Conservation (phyloP, 2,329 filamentous ascomycete genomes). For the Pseudocercospora vitis region DNA sequence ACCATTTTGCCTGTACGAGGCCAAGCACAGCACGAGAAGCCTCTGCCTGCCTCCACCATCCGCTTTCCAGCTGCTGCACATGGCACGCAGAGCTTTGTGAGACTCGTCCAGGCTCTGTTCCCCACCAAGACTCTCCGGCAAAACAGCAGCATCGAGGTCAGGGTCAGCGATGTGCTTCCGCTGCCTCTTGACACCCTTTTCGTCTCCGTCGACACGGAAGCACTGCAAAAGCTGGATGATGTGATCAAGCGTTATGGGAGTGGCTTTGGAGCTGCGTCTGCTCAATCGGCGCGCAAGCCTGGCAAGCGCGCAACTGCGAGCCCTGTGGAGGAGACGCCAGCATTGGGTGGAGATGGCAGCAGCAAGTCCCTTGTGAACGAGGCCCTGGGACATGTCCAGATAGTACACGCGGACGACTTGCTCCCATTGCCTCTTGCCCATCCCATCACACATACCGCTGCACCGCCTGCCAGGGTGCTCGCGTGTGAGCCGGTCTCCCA, state of each 20-base stretch:
- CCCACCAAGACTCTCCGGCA: constrained; percentile 73
- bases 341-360: constrained; percentile 23
- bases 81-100: constrained; percentile 76
- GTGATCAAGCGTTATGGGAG: constrained; percentile 80
- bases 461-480: constrained; percentile 81
- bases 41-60: constrained; percentile 72
- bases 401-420: constrained; percentile 82
- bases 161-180: constrained; percentile 76
- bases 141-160: constrained; percentile 77
- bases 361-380: constrained; percentile 58
- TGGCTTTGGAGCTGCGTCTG: constrained; percentile 46
- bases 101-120: constrained; percentile 67
- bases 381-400: constrained; percentile 68
- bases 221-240: constrained; percentile 76
- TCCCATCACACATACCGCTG: constrained; percentile 79
- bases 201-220: constrained; percentile 78
- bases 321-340: constrained; percentile 17
- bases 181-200: constrained; percentile 81
- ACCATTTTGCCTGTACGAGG: constrained; percentile 73
- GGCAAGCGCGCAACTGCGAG: constrained; percentile 28
- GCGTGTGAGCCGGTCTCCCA: constrained; percentile 95
- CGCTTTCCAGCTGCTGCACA: constrained; percentile 72
- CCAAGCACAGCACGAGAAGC: constrained; percentile 53
- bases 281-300: constrained; percentile 23
- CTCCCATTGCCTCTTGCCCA: constrained; percentile 79